phyloP scores from a whole-genome alignment of 2,329 filamentous ascomycete genomes.

The Colletotrichum echinochloae region DNA sequence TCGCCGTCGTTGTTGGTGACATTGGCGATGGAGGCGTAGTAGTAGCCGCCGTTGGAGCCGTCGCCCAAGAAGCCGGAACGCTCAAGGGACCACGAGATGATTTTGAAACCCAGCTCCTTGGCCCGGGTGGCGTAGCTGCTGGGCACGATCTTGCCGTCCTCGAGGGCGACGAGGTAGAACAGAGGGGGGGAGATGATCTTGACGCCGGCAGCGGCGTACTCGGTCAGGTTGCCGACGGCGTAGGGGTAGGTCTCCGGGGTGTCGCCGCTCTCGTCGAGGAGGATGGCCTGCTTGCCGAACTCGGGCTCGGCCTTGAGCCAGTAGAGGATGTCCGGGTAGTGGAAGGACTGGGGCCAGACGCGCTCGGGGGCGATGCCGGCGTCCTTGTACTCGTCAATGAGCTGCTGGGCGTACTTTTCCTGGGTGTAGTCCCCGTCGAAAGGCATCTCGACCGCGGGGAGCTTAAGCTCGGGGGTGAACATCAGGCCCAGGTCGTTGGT shows the following conservation, averaged over 20 bases:
- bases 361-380: slow-evolving; percentile 64
- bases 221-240: slow-evolving; percentile 68
- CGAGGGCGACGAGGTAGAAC: slow-evolving; percentile 68
- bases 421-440: slow-evolving; percentile 74
- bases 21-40: slow-evolving; percentile 67
- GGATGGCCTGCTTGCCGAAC: slow-evolving; percentile 72
- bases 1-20: slow-evolving; percentile 73
- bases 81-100: slow-evolving; percentile 78
- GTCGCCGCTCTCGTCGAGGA: slow-evolving; percentile 73
- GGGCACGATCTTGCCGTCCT: slow-evolving; percentile 68
- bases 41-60: slow-evolving; percentile 62
- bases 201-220: slow-evolving; percentile 68
- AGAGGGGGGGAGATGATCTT: slow-evolving; percentile 73
- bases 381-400: slow-evolving; percentile 70
- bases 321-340: slow-evolving; percentile 73
- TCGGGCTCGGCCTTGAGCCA: slow-evolving; percentile 72
- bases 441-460: slow-evolving; percentile 76
- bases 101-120: slow-evolving; percentile 70
- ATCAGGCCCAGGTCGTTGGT: slow-evolving; percentile 69
- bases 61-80: slow-evolving; percentile 70
- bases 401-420: slow-evolving; percentile 71
- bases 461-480: slow-evolving; percentile 77
- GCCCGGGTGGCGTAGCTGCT: slow-evolving; percentile 72
- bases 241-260: slow-evolving; percentile 60
- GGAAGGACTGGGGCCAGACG: slow-evolving; percentile 75